These are phyloP conservation scores for Microstegium vimineum DNA, from an alignment of 176 grass and related monocot species.

Conservation along the genomic window DNA sequence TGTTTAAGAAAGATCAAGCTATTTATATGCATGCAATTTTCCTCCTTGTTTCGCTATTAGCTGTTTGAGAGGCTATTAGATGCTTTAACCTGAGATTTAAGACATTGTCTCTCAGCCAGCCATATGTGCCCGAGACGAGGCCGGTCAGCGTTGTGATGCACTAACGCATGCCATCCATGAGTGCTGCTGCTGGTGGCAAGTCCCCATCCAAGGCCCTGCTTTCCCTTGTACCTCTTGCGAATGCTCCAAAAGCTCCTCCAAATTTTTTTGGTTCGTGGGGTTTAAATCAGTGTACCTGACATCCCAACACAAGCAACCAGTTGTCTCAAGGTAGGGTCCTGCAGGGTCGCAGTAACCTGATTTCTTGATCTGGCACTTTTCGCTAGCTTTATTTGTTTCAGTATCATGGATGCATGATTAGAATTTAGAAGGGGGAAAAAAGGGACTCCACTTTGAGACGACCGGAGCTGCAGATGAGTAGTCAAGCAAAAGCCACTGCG, in stretches of 20 bases:
- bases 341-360: not conserved
- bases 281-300: conserved; percentile 16
- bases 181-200: conserved; percentile 42
- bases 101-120: not conserved
- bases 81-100: not conserved
- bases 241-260: conserved; percentile 23
- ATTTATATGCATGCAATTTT: too few species aligned
- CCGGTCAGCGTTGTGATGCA: not conserved
- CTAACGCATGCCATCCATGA: conserved; percentile 1
- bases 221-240: conserved; percentile 28
- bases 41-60: not conserved
- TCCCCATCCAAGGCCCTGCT: conserved; percentile 48
- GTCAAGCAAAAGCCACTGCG: not conserved
- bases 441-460: not conserved
- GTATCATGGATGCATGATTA: conserved; percentile 3
- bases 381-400: conserved; percentile 4
- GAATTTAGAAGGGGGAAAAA: not conserved
- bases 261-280: not conserved
- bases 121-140: not conserved
- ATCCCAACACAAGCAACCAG: conserved; percentile 24
- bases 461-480: not conserved
- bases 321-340: not conserved
- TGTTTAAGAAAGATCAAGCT: too few species aligned
- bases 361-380: not conserved
- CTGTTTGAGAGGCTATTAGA: not conserved